Evolutionary conservation across 116 monocot species (phyloP).

Genomic region (Phalaenopsis hybrid): DNA sequence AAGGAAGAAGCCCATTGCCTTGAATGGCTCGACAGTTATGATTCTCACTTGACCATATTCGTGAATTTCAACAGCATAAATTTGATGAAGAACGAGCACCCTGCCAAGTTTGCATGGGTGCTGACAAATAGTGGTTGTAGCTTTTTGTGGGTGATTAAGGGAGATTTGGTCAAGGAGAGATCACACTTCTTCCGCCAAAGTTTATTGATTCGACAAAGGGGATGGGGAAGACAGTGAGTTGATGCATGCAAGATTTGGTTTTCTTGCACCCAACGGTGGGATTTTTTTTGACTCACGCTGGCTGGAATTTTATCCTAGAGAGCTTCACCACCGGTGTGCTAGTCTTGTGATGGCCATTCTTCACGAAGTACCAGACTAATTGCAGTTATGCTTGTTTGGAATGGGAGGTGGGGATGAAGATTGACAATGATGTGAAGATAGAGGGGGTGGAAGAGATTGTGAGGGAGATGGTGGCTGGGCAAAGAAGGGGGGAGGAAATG

Average conservation of each 20-base stretch:
- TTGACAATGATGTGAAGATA: constrained; percentile 2
- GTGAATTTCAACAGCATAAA: constrained; percentile 11
- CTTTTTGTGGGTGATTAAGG: constrained; percentile 8
- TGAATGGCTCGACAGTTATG: constrained; percentile 1
- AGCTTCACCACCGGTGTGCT: constrained; percentile 8
- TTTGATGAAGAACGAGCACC: not conserved
- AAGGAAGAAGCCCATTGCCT: constrained; percentile 10
- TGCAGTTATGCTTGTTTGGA: not conserved
- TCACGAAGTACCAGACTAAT: constrained; percentile 10
- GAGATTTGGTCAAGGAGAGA: constrained; percentile 1
- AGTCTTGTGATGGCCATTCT: constrained; percentile 9
- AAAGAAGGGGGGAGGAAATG: not conserved
- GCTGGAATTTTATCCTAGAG: constrained; percentile 17
- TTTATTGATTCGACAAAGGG: not conserved
- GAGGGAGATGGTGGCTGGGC: not conserved
- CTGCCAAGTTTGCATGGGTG: constrained; percentile 8
- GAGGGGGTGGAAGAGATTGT: not conserved
- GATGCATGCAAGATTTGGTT: too few relatives aligned
- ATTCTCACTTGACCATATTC: not conserved
- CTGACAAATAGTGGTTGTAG: not conserved
- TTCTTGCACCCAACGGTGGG: too few relatives aligned
- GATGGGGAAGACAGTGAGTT: constrained; percentile 1
- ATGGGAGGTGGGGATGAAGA: constrained; percentile 12
- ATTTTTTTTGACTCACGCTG: constrained; percentile 10
- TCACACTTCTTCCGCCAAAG: not conserved